A percentile compares a stretch with the other conserved stretches of the same genome.
Conservation (phyloP, 1,284 basidiomycete genomes). For the Moniliella sp. region DNA sequence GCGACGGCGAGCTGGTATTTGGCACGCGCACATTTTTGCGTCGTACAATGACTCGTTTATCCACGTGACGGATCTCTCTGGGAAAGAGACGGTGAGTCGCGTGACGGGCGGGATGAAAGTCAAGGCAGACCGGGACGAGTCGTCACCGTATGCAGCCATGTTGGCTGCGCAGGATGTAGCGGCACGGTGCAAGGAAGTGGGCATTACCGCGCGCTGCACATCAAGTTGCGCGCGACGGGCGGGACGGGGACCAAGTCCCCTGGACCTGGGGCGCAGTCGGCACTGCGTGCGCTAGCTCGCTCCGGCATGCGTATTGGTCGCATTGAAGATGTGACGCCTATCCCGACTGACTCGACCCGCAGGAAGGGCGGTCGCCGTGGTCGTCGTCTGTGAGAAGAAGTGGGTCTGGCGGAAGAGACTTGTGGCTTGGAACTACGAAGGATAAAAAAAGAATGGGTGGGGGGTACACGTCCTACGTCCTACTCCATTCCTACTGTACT, state of each 20-base stretch:
- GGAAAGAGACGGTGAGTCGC: slow-evolving; percentile 96
- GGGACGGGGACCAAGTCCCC: slow-evolving; percentile 97
- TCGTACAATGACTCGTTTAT: slow-evolving; percentile 97
- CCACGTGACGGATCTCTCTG: slow-evolving; percentile 93
- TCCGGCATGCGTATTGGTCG: slow-evolving; percentile 94
- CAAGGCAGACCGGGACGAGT: slow-evolving; percentile 99
- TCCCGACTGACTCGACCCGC: slow-evolving; percentile 85
- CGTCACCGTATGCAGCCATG: slow-evolving; percentile 97
- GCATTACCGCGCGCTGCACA: slow-evolving; percentile 89
- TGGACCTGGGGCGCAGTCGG: slow-evolving; percentile 90
- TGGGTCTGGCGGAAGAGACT: too few relatives aligned
- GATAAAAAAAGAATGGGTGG: too few relatives aligned
- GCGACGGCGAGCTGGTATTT: slow-evolving; percentile 33
- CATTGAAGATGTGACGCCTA: too few relatives aligned
- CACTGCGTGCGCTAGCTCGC: slow-evolving; percentile 90
- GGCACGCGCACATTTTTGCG: slow-evolving; percentile 32
- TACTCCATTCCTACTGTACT: too few relatives aligned
- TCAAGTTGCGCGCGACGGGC: too few relatives aligned
- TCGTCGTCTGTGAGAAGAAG: slow-evolving; percentile 74
- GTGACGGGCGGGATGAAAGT: slow-evolving; percentile 99
- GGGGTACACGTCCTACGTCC: too few relatives aligned
- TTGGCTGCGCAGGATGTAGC: slow-evolving; percentile 94
- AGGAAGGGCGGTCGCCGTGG: slow-evolving; percentile 99
- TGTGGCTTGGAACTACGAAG: too few relatives aligned
- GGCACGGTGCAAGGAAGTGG: slow-evolving; percentile 86